Evolutionary conservation across 2,329 filamentous ascomycete genomes (phyloP), one percentile per base, ranked within the genome.

Genomic region (Claviceps sp.): DNA sequence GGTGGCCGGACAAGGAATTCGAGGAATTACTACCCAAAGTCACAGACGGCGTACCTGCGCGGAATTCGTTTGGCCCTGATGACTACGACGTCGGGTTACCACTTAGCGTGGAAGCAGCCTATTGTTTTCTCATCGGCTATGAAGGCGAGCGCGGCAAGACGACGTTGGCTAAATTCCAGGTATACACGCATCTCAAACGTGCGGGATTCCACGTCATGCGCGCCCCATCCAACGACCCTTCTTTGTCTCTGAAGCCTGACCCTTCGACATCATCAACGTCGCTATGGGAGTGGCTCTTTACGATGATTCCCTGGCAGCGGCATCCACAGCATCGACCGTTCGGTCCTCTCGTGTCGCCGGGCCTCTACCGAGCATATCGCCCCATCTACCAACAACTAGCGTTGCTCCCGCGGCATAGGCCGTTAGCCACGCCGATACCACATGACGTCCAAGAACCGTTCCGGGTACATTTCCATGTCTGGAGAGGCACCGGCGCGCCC

Each of bases 51-150:
- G 52, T 52, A 11, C 22, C 52, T 7, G 44, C 52, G 2, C 58
- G 55, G 45, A 56, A 54, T 11, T 51, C 59, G 26, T 60, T 63
- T 11, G 50, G 53, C 2, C 60, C 63, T 2, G 61, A 68, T 34
- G 71, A 74, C 43, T 79, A 80, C 53, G 77, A 82, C 6, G 69
- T 76, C 4, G 85, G 85, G 0, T 66, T 93, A n/a, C 89, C 91
- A 0, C 83, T 98, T 73, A 95, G 87, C 66, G 70, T 97, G 40
- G 88, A 97, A 66, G 90, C 86, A 5, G 89, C 89, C 0, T 97
- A 97, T 71, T 80, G 90, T 5, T 77, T 88, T 22, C 82, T 95
- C 50, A 78, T 95, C 56, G 88, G 88, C 1, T 72, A 78, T 23
- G 83, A 87, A 47, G 77, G 71, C 5, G 77, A 81, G 54, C 66